Evolutionary conservation across 148 eudicot genomes (phyloP).

Genomic region (Euryodendron excelsum): DNA sequence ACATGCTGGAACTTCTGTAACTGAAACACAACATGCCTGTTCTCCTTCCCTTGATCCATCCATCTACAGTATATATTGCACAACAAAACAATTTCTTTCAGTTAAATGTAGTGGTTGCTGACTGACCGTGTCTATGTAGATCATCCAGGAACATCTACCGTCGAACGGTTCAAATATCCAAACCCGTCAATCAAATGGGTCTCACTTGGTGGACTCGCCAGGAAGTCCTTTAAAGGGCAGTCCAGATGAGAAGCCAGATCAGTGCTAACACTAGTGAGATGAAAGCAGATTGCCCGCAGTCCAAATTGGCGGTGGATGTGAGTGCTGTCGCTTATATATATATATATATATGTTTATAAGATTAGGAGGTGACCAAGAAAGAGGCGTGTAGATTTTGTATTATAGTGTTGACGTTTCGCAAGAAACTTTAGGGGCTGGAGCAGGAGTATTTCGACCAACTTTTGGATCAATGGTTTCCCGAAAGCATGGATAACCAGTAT

Average conservation of each 20-base stretch:
- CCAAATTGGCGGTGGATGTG: conserved; percentile 20
- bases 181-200: conserved; percentile 28
- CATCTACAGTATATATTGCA: too few species aligned
- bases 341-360: conserved; percentile 39
- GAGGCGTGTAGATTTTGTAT: conserved; percentile 28
- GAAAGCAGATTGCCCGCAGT: conserved; percentile 21
- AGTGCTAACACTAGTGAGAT: conserved; percentile 29
- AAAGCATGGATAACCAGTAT: background rate
- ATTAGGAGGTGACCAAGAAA: conserved; percentile 26
- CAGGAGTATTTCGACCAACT: conserved; percentile 17
- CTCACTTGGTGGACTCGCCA: conserved; percentile 33
- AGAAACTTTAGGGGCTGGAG: conserved; percentile 14
- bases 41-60: background rate
- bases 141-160: conserved; percentile 56
- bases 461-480: background rate
- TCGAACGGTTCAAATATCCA: conserved; percentile 44
- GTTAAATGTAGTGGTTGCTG: background rate
- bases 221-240: conserved; percentile 30
- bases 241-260: conserved; percentile 39
- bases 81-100: too few species aligned
- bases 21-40: background rate
- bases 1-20: background rate
- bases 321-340: conserved; percentile 35
- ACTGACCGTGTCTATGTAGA: conserved; percentile 16
- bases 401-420: conserved; percentile 24